Percentiles rank a stretch among this genome's conserved stretches.
Evolutionary conservation across 2,329 filamentous ascomycete genomes (phyloP).

Genomic region (Ophiostoma tasmaniense): DNA sequence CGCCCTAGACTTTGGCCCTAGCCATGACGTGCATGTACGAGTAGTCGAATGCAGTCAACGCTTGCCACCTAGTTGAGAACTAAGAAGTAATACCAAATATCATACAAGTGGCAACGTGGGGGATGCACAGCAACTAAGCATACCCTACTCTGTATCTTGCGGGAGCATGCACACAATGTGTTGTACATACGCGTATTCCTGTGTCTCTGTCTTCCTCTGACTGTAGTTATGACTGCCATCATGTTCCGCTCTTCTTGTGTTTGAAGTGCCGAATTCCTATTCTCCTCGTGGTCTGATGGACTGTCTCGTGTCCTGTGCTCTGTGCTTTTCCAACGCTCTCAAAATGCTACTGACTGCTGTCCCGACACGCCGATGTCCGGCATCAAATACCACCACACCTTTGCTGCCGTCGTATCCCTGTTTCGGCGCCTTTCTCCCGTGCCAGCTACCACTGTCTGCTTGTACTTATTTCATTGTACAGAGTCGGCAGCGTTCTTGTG

Average conservation of each 20-base stretch:
- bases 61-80: neutral
- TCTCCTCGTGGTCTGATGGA: neutral
- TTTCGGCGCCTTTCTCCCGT: neutral
- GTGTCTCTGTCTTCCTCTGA: too few species aligned
- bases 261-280: neutral
- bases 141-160: neutral
- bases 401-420: neutral
- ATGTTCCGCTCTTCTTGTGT: neutral
- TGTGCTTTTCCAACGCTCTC: neutral
- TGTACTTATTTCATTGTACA: too few species aligned
- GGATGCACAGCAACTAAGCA: neutral
- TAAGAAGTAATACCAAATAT: neutral
- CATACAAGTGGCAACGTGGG: neutral
- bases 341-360: neutral
- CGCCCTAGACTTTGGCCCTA: neutral
- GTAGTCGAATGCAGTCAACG: neutral
- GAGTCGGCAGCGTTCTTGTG: too few species aligned
- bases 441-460: neutral
- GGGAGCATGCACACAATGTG: neutral
- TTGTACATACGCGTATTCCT: neutral
- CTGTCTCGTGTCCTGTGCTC: too few species aligned
- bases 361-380: neutral
- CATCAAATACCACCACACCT: neutral
- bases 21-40: conserved; percentile 3
- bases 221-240: too few species aligned